Percentiles rank a stretch among this genome's conserved stretches.
Evolutionary conservation across 2,329 filamentous ascomycete species (phyloP).

Genomic region (Phialophora expanda): DNA sequence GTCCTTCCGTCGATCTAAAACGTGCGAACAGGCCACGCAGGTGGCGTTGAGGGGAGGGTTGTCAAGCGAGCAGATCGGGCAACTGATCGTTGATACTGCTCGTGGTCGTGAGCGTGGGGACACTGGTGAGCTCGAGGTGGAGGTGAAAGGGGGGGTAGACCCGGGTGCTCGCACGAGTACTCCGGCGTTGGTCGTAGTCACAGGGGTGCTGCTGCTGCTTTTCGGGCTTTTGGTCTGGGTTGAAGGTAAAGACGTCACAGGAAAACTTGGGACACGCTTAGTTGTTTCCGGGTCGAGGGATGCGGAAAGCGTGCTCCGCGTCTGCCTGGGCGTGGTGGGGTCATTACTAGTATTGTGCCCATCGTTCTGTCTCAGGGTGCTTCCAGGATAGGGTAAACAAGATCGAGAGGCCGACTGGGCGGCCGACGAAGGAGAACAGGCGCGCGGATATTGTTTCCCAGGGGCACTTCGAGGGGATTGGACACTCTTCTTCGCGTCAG

Average conservation of each 20-base stretch:
- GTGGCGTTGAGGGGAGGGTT: conserved; percentile 63
- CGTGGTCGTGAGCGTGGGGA: neutral
- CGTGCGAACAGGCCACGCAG: conserved; percentile 73
- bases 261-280: neutral
- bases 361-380: neutral
- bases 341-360: neutral
- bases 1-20: conserved; percentile 63
- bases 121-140: neutral
- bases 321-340: neutral
- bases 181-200: neutral
- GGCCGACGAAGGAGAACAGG: neutral
- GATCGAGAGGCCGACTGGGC: neutral
- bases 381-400: neutral
- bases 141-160: neutral
- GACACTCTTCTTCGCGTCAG: conserved; percentile 9
- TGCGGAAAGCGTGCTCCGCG: neutral
- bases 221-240: neutral
- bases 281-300: neutral
- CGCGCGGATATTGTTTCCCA: conserved; percentile 1
- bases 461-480: neutral
- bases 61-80: conserved; percentile 70
- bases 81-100: conserved; percentile 43
- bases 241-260: neutral
- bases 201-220: neutral
- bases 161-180: neutral